Evolutionary conservation across 2,329 filamentous ascomycete genomes (phyloP).

Genomic region (Moelleriella libera): DNA sequence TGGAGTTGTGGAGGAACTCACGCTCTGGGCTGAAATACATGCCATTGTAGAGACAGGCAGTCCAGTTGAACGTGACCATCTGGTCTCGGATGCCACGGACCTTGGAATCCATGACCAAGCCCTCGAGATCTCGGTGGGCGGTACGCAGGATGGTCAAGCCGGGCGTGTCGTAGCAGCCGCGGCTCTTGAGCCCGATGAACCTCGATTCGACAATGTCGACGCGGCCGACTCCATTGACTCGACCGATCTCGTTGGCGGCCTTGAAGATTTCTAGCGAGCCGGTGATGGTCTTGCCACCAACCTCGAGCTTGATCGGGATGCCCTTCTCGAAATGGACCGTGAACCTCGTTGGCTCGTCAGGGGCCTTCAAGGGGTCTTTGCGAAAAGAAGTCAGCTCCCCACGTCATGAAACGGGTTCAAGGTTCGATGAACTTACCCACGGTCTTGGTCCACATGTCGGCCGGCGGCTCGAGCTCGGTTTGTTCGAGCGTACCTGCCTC

Average conservation of each 20-base stretch:
- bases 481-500: conserved; percentile 54
- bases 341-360: conserved; percentile 50
- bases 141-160: conserved; percentile 10
- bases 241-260: conserved; percentile 6
- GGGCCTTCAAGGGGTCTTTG: conserved; percentile 43
- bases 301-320: conserved; percentile 48
- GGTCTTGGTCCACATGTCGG: conserved; percentile 58
- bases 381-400: background rate
- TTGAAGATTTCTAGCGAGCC: conserved; percentile 53
- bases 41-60: conserved; percentile 30
- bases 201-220: conserved; percentile 38
- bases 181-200: conserved; percentile 12
- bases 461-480: conserved; percentile 39
- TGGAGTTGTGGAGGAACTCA: conserved; percentile 44
- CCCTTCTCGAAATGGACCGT: conserved; percentile 54
- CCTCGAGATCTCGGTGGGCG: conserved; percentile 34
- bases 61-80: conserved; percentile 27
- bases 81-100: conserved; percentile 39
- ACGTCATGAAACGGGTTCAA: no score
- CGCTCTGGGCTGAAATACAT: conserved; percentile 36
- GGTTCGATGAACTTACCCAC: background rate
- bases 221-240: conserved; percentile 47
- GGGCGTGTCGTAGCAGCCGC: conserved; percentile 8
- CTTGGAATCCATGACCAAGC: conserved; percentile 40
- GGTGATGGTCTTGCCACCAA: conserved; percentile 20